A percentile compares a stretch with the other conserved stretches of the same genome.
phyloP scores from a whole-genome alignment of 208 protist genomes.

The Angomonas ambiguus region DNA sequence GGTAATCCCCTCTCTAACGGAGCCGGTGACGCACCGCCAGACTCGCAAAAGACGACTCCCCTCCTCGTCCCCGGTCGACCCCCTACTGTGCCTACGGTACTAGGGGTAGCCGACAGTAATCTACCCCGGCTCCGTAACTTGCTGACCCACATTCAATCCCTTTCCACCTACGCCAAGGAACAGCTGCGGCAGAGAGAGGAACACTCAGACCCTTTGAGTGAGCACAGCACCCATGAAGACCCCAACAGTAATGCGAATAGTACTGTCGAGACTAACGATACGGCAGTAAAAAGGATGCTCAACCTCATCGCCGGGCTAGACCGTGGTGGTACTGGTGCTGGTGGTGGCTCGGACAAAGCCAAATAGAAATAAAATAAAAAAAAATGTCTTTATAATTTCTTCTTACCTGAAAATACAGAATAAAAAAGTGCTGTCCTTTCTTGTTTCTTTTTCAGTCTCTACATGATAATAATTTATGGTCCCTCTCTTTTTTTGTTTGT shows the following conservation, averaged over 20 bases:
- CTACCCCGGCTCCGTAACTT: neutral
- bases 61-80: neutral
- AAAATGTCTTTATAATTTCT: constrained; percentile 1
- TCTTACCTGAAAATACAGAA: neutral
- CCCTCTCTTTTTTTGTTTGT: constrained; percentile 1
- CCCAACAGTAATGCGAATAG: neutral
- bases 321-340: neutral
- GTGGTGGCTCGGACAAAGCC: neutral
- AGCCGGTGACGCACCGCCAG: neutral
- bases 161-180: neutral
- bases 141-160: neutral
- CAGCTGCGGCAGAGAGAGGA: neutral
- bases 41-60: neutral
- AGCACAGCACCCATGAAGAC: neutral
- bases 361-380: neutral
- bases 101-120: neutral
- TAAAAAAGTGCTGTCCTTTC: neutral
- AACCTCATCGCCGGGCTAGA: neutral
- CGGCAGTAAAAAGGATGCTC: neutral
- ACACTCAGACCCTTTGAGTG: neutral
- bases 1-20: neutral
- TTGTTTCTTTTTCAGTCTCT: neutral
- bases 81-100: neutral
- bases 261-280: neutral
- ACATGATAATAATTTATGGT: neutral